These are phyloP conservation scores for Mycena floridula DNA, from an alignment of 768 basidiomycete genomes.

Conservation along the genomic window DNA sequence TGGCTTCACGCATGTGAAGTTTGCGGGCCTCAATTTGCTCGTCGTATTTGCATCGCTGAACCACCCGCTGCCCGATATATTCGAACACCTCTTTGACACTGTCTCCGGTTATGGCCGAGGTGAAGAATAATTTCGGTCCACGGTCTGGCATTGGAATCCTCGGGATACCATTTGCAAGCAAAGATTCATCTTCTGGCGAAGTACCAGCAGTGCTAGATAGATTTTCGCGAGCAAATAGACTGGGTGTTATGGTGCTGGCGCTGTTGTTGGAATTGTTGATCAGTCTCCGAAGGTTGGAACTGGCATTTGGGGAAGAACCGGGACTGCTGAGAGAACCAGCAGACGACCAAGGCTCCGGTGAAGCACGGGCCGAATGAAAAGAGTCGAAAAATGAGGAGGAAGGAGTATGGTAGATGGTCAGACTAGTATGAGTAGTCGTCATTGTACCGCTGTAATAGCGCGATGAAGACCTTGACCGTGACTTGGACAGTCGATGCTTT, in stretches of 20 bases:
- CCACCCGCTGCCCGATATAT: conserved; percentile 63
- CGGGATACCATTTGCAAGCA: conserved; percentile 1
- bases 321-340: conserved; percentile 16
- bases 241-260: conserved; percentile 54
- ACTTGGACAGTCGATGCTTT: conserved; percentile 27
- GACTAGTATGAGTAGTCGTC: conserved; percentile 48
- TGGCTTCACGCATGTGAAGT: conserved; percentile 33
- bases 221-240: conserved; percentile 39
- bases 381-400: conserved; percentile 68
- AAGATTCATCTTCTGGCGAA: neutral
- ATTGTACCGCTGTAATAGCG: conserved; percentile 36
- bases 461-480: conserved; percentile 42
- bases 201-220: conserved; percentile 1
- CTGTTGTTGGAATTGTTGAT: conserved; percentile 25
- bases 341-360: conserved; percentile 36
- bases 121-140: conserved; percentile 52
- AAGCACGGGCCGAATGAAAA: conserved; percentile 56
- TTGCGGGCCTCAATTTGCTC: conserved; percentile 44
- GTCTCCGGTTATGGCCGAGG: conserved; percentile 74
- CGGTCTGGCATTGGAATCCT: neutral
- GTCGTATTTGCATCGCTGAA: conserved; percentile 60
- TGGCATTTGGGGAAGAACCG: conserved; percentile 16
- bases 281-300: conserved; percentile 7
- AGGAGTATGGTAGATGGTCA: conserved; percentile 72
- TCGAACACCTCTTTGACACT: conserved; percentile 72